phyloP scores from a whole-genome alignment of 23 red algal species.

The Gracilaria domingensis region DNA sequence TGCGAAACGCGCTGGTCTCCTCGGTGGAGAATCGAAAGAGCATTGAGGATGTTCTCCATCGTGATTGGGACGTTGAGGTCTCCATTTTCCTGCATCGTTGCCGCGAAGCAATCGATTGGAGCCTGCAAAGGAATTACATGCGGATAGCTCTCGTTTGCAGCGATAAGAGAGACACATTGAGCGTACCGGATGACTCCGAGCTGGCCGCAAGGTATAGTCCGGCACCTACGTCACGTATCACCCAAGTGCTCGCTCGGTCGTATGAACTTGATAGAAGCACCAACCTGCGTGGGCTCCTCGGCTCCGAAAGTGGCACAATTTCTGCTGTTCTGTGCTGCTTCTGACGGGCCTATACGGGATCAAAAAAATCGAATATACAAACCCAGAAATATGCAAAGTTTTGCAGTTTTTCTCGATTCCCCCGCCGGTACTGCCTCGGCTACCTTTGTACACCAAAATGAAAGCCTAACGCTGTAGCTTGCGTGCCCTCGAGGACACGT shows the following conservation, averaged over 20 bases:
- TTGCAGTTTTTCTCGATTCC: too few species aligned
- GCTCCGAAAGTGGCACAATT: background rate
- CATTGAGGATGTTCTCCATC: constrained; percentile 22
- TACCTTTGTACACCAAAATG: too few species aligned
- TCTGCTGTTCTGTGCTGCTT: background rate
- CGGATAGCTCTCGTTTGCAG: background rate
- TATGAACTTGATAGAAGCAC: too few species aligned
- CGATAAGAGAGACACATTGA: constrained; percentile 15
- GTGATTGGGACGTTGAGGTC: background rate
- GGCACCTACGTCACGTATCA: background rate
- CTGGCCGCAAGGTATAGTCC: background rate
- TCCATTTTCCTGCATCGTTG: constrained; percentile 21
- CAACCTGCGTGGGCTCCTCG: too few species aligned
- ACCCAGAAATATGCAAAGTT: background rate
- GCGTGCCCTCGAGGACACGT: too few species aligned
- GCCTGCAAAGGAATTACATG: background rate
- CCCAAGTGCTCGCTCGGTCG: too few species aligned
- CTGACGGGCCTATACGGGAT: background rate
- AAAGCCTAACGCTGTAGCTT: too few species aligned
- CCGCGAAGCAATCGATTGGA: background rate
- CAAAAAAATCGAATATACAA: background rate
- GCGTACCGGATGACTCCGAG: background rate
- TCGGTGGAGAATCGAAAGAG: constrained; percentile 23
- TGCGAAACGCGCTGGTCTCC: constrained; percentile 25
- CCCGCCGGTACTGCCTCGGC: too few species aligned